Conservation (phyloP, 1,284 basidiomycete genomes). For the Lentinula novae-zelandiae region DNA sequence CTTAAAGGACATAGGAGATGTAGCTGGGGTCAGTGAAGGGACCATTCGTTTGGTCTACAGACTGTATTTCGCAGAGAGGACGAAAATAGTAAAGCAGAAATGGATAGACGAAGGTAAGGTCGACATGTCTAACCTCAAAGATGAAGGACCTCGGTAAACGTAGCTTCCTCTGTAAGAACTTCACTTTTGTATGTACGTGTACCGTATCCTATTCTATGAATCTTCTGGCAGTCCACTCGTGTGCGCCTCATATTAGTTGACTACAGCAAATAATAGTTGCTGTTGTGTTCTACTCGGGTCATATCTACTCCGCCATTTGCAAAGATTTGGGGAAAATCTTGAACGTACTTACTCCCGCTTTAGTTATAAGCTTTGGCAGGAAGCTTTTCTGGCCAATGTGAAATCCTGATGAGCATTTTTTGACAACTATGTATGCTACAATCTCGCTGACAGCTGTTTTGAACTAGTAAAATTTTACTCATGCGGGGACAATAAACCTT, state of each 20-base stretch:
- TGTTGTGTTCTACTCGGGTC: too few relatives aligned
- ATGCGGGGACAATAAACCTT: too few relatives aligned
- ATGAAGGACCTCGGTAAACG: constrained; percentile 1
- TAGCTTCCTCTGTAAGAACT: neutral
- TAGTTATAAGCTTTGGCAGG: too few relatives aligned
- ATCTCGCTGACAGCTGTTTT: too few relatives aligned
- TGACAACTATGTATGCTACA: too few relatives aligned
- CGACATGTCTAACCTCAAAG: constrained; percentile 1
- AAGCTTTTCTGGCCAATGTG: too few relatives aligned
- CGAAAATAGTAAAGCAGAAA: constrained; percentile 75
- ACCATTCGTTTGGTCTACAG: constrained; percentile 90
- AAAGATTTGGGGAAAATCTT: too few relatives aligned
- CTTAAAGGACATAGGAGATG: constrained; percentile 84
- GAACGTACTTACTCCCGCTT: too few relatives aligned
- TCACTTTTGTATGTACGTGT: neutral
- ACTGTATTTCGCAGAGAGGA: constrained; percentile 64
- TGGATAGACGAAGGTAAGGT: constrained; percentile 81
- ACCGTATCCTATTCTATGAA: neutral
- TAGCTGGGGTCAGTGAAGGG: constrained; percentile 96
- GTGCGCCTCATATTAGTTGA: neutral
- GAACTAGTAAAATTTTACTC: too few relatives aligned
- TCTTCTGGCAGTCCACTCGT: neutral
- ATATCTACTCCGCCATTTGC: too few relatives aligned
- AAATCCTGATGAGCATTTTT: too few relatives aligned
- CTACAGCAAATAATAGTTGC: too few relatives aligned